Base-by-base conservation (phyloP, 495 filamentous ascomycete genomes). In the Hamigera avellanea region DNA sequence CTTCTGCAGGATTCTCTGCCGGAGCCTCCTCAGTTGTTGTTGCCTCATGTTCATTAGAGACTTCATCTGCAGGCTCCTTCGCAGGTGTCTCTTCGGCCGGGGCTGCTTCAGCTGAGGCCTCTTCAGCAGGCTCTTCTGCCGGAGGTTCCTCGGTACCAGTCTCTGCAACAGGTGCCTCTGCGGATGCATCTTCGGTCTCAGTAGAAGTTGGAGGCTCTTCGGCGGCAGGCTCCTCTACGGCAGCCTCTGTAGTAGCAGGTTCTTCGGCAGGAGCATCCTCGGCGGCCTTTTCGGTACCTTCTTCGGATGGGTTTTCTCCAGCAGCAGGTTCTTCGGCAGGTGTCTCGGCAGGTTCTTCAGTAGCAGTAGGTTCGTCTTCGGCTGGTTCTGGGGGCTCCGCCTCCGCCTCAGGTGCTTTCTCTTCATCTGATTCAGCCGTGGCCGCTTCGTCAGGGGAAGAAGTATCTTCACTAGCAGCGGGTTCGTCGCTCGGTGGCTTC, bases 241-340 rank as follows among this genome's bases (percentile, higher is more conserved):
- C 3, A 36, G 34, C 18, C 16, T 26, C 34, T 6, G 6, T 13
- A 25, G 30, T 9, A 9, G 36, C 30, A 13, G 40, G 13, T 17
- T 45, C 41, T 35, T 43, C 40, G 12, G 31, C 33, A 3, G 43
- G 21, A 8, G 27, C 14, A 23, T 44, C 44, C 25, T 41, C 49
- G 27, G 36, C 33, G 25, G 36, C 29, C 14, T 14, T 32, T 36
- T 46, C 39, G 10, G 32, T 36, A n/a, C 23, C 14, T 6, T 45
- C 33, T 31, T 42, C 28, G 13, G 6, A 19, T 21, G 19, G 19
- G 19, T 13, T n/a, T n/a, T 19, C n/a, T 12, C 14, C 35, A 26
- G 15, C 3, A 31, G 16, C 13, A 38, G 14, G 23, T 9, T 16
- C 8, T n/a, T 45, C 26, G 25, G 15, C 28, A 37, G 19, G n/a